Percentiles rank a stretch among this genome's conserved stretches.
Evolutionary conservation across 208 protist genomes (phyloP).

Genomic region (Crithidia expoeki): DNA sequence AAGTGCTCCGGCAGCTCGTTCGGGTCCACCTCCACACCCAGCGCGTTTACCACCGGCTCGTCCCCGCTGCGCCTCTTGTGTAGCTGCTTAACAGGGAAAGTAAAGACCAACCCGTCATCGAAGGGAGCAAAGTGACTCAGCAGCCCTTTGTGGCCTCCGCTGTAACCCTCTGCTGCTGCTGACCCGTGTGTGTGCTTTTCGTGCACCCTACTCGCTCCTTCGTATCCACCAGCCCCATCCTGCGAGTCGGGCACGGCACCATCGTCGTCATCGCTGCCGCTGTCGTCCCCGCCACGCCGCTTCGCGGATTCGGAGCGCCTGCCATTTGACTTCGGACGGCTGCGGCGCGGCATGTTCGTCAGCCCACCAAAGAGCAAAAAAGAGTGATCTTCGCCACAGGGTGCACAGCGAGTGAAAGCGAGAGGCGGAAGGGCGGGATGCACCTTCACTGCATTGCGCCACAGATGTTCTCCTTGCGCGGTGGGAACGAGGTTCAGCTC

Average conservation of each 20-base stretch:
- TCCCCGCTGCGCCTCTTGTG: slow-evolving; percentile 15
- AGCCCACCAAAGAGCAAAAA: slow-evolving; percentile 82
- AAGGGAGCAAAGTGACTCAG: slow-evolving; percentile 41
- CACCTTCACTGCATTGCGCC: slow-evolving; percentile 40
- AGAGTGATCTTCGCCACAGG: slow-evolving; percentile 80
- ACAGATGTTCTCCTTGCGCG: slow-evolving; percentile 53
- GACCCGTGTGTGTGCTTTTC: not conserved
- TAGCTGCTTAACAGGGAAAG: slow-evolving; percentile 47
- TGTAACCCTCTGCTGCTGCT: slow-evolving; percentile 11
- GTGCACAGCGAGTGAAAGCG: slow-evolving; percentile 54
- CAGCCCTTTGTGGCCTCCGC: slow-evolving; percentile 18
- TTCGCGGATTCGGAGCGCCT: slow-evolving; percentile 18
- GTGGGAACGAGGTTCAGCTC: slow-evolving; percentile 75
- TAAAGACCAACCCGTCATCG: slow-evolving; percentile 71
- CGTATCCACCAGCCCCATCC: not conserved
- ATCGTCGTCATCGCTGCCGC: slow-evolving; percentile 9
- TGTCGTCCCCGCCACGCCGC: not conserved
- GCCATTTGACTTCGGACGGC: not conserved
- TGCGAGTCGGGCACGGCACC: not conserved
- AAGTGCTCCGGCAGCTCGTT: slow-evolving; percentile 78
- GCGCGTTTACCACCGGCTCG: slow-evolving; percentile 56
- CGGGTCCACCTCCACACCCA: slow-evolving; percentile 65
- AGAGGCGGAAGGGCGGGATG: slow-evolving; percentile 59
- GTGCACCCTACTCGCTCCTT: not conserved
- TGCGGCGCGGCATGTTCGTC: slow-evolving; percentile 33